Percentiles rank a stretch among this genome's conserved stretches.
phyloP scores from a whole-genome alignment of 805 yeast genomes.

The Saccharomycopsis microspora region DNA sequence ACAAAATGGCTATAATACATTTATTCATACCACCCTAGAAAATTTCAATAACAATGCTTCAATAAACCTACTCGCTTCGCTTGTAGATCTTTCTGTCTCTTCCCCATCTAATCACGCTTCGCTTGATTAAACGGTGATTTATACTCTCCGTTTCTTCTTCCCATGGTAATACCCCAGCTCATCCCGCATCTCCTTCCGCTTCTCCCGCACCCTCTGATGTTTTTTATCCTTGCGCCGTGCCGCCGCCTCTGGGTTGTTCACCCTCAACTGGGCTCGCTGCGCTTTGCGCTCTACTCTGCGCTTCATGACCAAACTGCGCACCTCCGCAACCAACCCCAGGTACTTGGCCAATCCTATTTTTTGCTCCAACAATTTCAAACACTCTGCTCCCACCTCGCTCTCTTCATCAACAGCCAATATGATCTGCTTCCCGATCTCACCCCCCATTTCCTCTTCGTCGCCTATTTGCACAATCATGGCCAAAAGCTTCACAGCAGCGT shows the following conservation, averaged over 20 bases:
- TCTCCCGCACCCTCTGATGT: constrained; percentile 66
- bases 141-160: constrained; percentile 35
- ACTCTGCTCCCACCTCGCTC: constrained; percentile 44
- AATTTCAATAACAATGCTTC: no score
- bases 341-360: constrained; percentile 67
- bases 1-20: no score
- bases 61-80: no score
- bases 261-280: constrained; percentile 62
- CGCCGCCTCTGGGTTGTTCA: constrained; percentile 71
- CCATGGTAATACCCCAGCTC: constrained; percentile 65
- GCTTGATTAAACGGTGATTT: no score
- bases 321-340: constrained; percentile 46
- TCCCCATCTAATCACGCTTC: no score
- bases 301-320: constrained; percentile 44
- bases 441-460: constrained; percentile 30
- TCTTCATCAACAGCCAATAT: constrained; percentile 51
- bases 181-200: constrained; percentile 64
- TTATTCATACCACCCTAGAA: no score
- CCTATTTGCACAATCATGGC: constrained; percentile 53
- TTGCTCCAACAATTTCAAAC: constrained; percentile 52
- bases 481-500: constrained; percentile 53
- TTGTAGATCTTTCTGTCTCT: no score
- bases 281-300: constrained; percentile 70
- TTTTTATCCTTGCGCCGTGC: constrained; percentile 69
- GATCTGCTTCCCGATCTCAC: constrained; percentile 27